phyloP scores from a whole-genome alignment of 2,329 filamentous ascomycete species.

The Fusarium sp. region DNA sequence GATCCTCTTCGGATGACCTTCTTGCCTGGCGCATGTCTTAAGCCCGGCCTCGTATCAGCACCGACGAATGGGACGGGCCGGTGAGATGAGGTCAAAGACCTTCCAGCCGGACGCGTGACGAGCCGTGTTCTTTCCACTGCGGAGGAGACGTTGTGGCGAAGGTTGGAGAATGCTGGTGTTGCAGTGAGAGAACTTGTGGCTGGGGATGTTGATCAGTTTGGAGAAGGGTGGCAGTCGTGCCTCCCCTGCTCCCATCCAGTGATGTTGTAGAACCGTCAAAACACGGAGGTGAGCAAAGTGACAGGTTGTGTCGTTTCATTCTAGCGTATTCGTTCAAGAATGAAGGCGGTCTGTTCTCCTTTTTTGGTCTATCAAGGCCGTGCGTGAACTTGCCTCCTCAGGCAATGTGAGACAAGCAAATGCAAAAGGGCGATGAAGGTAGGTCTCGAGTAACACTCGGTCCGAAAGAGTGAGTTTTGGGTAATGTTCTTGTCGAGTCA shows the following conservation, averaged over 20 bases:
- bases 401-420: neutral
- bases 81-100: conserved; percentile 6
- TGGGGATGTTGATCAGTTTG: conserved; percentile 17
- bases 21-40: conserved; percentile 33
- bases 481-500: neutral
- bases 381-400: neutral
- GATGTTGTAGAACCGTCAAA: neutral
- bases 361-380: neutral
- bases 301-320: conserved; percentile 26
- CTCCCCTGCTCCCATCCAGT: conserved; percentile 4
- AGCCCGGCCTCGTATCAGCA: conserved; percentile 36
- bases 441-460: conserved; percentile 4
- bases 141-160: conserved; percentile 21
- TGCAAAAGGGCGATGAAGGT: neutral
- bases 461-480: neutral
- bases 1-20: conserved; percentile 30
- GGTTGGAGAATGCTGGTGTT: neutral
- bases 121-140: conserved; percentile 25
- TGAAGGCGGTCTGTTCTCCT: neutral
- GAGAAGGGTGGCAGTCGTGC: conserved; percentile 20
- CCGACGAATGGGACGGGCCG: conserved; percentile 35
- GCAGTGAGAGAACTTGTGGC: conserved; percentile 11
- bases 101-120: conserved; percentile 30
- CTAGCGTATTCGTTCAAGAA: conserved; percentile 1
- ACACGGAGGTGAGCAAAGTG: conserved; percentile 1